Evolutionary conservation across 1,139 yeast genomes (phyloP), one percentile per base, ranked within the genome.

Genomic region (Blastobotrys buckinghamii): DNA sequence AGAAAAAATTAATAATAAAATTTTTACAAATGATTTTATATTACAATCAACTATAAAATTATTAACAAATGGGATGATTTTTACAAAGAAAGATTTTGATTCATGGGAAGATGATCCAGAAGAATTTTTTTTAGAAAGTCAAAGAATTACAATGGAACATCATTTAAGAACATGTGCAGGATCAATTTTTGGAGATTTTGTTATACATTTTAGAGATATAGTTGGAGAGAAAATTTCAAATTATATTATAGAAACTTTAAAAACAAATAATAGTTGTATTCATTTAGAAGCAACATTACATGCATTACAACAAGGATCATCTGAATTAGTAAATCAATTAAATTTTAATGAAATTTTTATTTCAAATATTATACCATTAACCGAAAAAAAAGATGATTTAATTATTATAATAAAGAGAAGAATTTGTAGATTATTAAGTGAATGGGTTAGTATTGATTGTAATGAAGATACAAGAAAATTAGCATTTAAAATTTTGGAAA

Each of bases 111-210:
- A 77, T 32, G 96, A 88, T 52, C 96, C 97, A 0, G 97, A 89
- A 64, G 96, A 87, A 61, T 92, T 95, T 88, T 81, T 87, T 32
- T 81, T 81, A 54, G 95, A 86, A 61, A 95, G 89, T 57, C 70
- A 82, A 50, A 77, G 83, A 39, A 73, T 81, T 7, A 82, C 86
- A 58, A 88, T 88, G 81, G 97, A 90, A 61, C 88, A 73, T 61
- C 92, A 87, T 60, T 75, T 89, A 6, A 74, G 96, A 47, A 90
- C 95, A 2, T 87, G 96, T 65, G 89, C 96, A 0, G 96, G 89
- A 57, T 81, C 82, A 58, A 81, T 88, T 56, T 90, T 82, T 61
- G 87, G 82, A 53, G 95, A 86, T 60, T 67, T 92, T 52, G 76
- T 87, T 39, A 73, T 75, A 41, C 75, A 76, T 53, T 87, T 84